These are phyloP conservation scores for Suillus occidentalis DNA, from an alignment of 768 basidiomycete species.

Conservation along the genomic window DNA sequence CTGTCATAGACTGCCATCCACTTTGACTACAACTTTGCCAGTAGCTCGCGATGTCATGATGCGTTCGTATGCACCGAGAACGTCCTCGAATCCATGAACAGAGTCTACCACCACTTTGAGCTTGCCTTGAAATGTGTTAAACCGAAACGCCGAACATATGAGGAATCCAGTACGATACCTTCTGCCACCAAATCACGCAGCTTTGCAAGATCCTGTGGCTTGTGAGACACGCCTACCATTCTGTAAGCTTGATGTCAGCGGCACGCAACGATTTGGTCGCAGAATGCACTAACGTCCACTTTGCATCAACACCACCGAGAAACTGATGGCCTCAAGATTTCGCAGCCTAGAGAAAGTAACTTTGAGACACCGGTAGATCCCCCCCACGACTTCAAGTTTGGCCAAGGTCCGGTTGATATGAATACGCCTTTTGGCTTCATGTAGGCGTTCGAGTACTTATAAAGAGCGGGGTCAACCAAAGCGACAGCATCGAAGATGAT, in stretches of 20 bases:
- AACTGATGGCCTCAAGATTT: conserved; percentile 44
- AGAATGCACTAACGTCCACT: conserved; percentile 41
- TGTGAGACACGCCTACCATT: conserved; percentile 33
- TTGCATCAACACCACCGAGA: conserved; percentile 53
- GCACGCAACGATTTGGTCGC: neutral
- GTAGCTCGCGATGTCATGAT: conserved; percentile 54
- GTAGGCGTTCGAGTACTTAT: conserved; percentile 49
- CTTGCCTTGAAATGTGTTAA: conserved; percentile 35
- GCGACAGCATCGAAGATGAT: conserved; percentile 63
- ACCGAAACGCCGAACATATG: neutral
- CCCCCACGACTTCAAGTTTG: conserved; percentile 26
- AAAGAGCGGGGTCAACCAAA: conserved; percentile 47
- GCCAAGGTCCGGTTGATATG: conserved; percentile 51
- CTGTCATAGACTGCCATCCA: conserved; percentile 24
- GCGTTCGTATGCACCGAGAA: conserved; percentile 59
- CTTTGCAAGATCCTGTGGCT: conserved; percentile 35
- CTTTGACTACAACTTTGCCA: conserved; percentile 67
- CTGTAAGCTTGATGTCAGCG: conserved; percentile 23
- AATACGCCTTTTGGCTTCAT: conserved; percentile 52
- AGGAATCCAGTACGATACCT: conserved; percentile 32
- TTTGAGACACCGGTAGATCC: conserved; percentile 31
- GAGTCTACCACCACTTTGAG: conserved; percentile 61
- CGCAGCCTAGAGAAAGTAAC: conserved; percentile 20
- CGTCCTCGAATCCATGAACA: conserved; percentile 55
- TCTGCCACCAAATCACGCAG: conserved; percentile 40